Conservation (phyloP, 495 filamentous ascomycete genomes). For the Cudoniella acicularis region DNA sequence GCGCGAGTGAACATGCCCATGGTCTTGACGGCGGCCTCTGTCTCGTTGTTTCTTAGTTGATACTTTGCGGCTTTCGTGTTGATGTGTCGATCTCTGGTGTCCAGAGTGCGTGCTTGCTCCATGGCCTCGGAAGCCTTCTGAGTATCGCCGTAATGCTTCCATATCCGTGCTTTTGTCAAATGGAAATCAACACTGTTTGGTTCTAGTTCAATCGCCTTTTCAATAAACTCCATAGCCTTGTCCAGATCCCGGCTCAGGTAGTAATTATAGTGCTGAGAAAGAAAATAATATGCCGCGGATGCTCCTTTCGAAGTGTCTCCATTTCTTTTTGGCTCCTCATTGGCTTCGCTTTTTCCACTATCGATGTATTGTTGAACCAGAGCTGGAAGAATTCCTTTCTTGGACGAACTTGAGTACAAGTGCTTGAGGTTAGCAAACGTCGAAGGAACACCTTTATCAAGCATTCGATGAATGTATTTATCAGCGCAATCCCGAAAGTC, state of each 20-base stretch:
- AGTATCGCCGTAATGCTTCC: slow-evolving; percentile 82
- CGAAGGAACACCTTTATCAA: slow-evolving; percentile 94
- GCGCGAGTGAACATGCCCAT: slow-evolving; percentile 92
- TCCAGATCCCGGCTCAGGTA: slow-evolving; percentile 75
- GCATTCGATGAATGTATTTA: slow-evolving; percentile 77
- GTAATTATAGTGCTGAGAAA: slow-evolving; percentile 96
- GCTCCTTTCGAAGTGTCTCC: slow-evolving; percentile 62
- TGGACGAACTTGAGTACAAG: slow-evolving; percentile 71
- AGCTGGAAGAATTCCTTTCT: slow-evolving; percentile 69
- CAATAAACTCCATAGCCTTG: slow-evolving; percentile 77
- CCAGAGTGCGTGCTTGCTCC: slow-evolving; percentile 79
- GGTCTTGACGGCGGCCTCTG: slow-evolving; percentile 75
- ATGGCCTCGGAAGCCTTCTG: slow-evolving; percentile 81
- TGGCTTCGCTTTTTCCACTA: slow-evolving; percentile 33
- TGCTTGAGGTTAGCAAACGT: slow-evolving; percentile 95
- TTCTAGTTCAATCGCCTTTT: slow-evolving; percentile 74
- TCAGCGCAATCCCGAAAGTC: slow-evolving; percentile 78
- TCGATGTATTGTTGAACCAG: slow-evolving; percentile 75
- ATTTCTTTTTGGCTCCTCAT: slow-evolving; percentile 47
- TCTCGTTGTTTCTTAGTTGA: slow-evolving; percentile 87
- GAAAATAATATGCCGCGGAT: slow-evolving; percentile 80
- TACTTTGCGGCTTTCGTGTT: slow-evolving; percentile 99
- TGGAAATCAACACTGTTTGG: slow-evolving; percentile 85
- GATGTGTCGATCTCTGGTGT: slow-evolving; percentile 91
- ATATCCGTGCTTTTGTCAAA: slow-evolving; percentile 93